Percentiles rank a stretch among this genome's conserved stretches.
Evolutionary conservation across 257 asterid genomes (phyloP).

Genomic region (Fraxinus americana): DNA sequence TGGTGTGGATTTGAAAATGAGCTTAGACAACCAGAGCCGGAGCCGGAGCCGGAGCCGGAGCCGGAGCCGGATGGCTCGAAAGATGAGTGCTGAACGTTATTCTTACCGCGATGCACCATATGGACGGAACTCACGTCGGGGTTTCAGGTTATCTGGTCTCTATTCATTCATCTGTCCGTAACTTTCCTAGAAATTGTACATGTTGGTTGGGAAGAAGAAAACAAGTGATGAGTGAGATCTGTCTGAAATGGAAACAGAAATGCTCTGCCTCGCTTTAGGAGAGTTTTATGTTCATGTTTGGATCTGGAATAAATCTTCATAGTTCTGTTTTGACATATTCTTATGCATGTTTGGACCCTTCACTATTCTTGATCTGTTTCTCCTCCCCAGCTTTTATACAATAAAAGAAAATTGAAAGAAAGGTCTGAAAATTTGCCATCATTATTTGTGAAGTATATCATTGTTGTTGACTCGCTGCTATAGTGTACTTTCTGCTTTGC

Average conservation of each 20-base stretch:
- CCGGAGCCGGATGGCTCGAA: conserved; percentile 67
- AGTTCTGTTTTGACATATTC: conserved; percentile 8
- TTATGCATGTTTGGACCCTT: conserved; percentile 23
- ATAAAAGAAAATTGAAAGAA: not conserved
- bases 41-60: conserved; percentile 16
- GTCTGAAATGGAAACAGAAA: conserved; percentile 28
- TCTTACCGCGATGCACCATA: conserved; percentile 95
- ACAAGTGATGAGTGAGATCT: conserved; percentile 35
- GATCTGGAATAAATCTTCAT: conserved; percentile 15
- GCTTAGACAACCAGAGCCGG: conserved; percentile 46
- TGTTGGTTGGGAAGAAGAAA: conserved; percentile 43
- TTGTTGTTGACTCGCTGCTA: conserved; percentile 3
- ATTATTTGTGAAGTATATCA: not conserved
- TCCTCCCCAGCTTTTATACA: not conserved
- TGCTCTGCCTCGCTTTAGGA: not conserved
- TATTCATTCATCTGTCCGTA: conserved; percentile 44
- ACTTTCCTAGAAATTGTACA: conserved; percentile 35
- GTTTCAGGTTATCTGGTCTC: conserved; percentile 87
- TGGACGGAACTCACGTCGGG: conserved; percentile 79
- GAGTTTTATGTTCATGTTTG: conserved; percentile 12
- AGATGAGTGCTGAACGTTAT: conserved; percentile 77
- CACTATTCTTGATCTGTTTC: conserved; percentile 4
- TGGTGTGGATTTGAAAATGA: conserved; percentile 60
- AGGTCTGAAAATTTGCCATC: not conserved
- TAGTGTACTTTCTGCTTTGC: not conserved